Percentiles rank a stretch among this genome's conserved stretches.
Evolutionary conservation across 306 rosid species (phyloP).

Genomic region (Quercus suber): DNA sequence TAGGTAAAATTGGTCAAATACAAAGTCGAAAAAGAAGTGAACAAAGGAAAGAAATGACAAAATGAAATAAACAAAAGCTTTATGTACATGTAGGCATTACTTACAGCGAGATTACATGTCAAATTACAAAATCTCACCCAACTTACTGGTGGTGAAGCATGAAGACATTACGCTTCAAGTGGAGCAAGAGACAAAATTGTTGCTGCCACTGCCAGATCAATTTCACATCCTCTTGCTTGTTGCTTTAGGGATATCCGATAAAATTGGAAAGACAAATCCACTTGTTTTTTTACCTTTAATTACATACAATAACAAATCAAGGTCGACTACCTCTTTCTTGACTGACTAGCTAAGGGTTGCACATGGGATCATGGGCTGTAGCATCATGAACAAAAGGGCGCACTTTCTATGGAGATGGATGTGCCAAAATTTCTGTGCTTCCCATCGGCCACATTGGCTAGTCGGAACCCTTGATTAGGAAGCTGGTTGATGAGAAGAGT

Average conservation of each 20-base stretch:
- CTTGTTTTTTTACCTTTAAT: background rate
- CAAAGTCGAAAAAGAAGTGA: background rate
- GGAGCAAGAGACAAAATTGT: slow-evolving; percentile 53
- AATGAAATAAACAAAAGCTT: background rate
- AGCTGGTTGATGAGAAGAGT: slow-evolving; percentile 91
- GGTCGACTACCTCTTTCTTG: slow-evolving; percentile 8
- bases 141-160: background rate
- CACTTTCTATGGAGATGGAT: slow-evolving; percentile 42
- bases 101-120: background rate
- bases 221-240: slow-evolving; percentile 4
- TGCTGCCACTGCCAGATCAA: slow-evolving; percentile 43
- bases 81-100: background rate
- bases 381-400: slow-evolving; percentile 23
- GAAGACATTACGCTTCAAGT: slow-evolving; percentile 17
- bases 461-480: slow-evolving; percentile 61
- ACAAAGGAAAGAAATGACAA: background rate
- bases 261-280: no score
- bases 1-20: background rate
- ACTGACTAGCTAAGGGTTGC: slow-evolving; percentile 11
- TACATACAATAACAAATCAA: slow-evolving; percentile 1
- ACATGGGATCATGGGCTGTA: background rate
- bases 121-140: slow-evolving; percentile 10
- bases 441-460: slow-evolving; percentile 75
- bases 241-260: no score
- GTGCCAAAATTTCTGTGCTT: slow-evolving; percentile 89